phyloP scores from a whole-genome alignment of 2,329 filamentous ascomycete species.

The Clonostachys rhizophaga region DNA sequence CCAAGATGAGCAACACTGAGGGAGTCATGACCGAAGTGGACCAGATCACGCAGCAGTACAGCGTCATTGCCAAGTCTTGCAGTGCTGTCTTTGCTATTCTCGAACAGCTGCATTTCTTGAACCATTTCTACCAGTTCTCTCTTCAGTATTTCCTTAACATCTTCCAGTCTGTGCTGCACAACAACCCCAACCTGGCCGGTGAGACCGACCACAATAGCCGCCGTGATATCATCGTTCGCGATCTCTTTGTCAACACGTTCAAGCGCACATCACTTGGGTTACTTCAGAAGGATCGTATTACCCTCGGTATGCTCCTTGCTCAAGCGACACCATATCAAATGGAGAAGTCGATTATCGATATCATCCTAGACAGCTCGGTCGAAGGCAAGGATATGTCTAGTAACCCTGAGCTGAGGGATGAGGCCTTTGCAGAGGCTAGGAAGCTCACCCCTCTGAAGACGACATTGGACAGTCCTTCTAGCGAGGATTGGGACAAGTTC shows the following conservation, averaged over 20 bases:
- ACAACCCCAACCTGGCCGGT: constrained; percentile 67
- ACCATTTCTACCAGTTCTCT: constrained; percentile 99
- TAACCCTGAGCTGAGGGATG: constrained; percentile 56
- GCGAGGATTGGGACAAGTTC: constrained; percentile 75
- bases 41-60: constrained; percentile 90
- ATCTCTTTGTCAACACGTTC: constrained; percentile 88
- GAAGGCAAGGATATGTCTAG: constrained; percentile 77
- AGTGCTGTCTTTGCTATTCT: constrained; percentile 96
- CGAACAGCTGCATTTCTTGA: constrained; percentile 95
- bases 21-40: constrained; percentile 98
- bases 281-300: constrained; percentile 90
- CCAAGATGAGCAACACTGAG: constrained; percentile 94
- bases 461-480: constrained; percentile 56
- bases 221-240: constrained; percentile 84
- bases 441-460: constrained; percentile 72
- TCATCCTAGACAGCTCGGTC: constrained; percentile 74
- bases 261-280: constrained; percentile 90
- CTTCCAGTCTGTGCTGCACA: constrained; percentile 85
- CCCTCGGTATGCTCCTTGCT: constrained; percentile 88
- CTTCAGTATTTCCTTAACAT: constrained; percentile 98
- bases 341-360: constrained; percentile 85
- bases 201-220: constrained; percentile 74
- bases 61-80: constrained; percentile 87
- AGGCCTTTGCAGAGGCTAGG: constrained; percentile 63
- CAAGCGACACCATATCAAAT: constrained; percentile 96